phyloP scores from a whole-genome alignment of 1,284 basidiomycete species.

The Somion occarium region DNA sequence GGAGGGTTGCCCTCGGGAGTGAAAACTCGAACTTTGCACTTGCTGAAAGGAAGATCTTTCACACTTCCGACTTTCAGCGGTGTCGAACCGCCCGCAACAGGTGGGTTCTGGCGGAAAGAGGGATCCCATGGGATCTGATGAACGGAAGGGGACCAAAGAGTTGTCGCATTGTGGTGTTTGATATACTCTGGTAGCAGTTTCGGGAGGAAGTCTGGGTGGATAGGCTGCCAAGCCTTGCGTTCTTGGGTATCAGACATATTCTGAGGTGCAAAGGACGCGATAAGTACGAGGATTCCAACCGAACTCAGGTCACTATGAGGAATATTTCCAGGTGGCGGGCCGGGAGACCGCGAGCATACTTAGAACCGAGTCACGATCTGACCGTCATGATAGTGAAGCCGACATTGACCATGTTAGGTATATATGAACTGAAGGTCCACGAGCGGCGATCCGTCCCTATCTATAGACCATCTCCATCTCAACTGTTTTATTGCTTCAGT shows the following conservation, averaged over 20 bases:
- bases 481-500: no score
- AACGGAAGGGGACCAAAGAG: conserved; percentile 39
- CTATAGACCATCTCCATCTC: no score
- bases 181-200: conserved; percentile 61
- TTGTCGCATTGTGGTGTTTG: conserved; percentile 50
- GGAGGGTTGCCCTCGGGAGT: conserved; percentile 50
- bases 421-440: no score
- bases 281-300: no score
- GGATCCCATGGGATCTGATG: conserved; percentile 60
- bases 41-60: conserved; percentile 42
- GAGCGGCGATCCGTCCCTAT: no score
- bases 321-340: not conserved
- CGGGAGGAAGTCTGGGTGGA: conserved; percentile 53
- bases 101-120: conserved; percentile 44
- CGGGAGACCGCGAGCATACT: no score
- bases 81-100: conserved; percentile 51
- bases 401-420: no score
- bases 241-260: conserved; percentile 10
- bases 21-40: conserved; percentile 49
- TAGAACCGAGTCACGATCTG: no score
- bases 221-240: conserved; percentile 36
- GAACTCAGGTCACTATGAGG: no score
- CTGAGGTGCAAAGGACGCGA: not conserved
- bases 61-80: conserved; percentile 50
- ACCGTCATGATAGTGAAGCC: no score